Evolutionary conservation across 108 stramenopile species (phyloP).

Genomic region (Cyclotella atomus): DNA sequence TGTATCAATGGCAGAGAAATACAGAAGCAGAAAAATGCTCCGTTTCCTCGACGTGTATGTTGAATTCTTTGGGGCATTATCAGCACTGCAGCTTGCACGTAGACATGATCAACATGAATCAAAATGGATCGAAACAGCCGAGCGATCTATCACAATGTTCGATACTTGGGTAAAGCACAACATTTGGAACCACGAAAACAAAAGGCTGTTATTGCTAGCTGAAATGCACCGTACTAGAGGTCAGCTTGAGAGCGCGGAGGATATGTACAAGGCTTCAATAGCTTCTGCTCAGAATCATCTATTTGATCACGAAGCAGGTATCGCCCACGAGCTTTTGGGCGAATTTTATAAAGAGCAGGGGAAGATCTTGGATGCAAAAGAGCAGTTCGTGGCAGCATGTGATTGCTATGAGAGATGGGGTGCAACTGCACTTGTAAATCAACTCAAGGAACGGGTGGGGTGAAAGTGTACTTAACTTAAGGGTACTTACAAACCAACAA

Average conservation of each 20-base stretch:
- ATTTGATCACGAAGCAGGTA: conserved; percentile 21
- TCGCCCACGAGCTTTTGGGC: conserved; percentile 3
- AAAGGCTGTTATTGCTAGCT: conserved; percentile 7
- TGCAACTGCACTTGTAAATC: conserved; percentile 1
- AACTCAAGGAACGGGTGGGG: background rate
- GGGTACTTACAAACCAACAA: background rate
- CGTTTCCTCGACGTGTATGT: conserved; percentile 1
- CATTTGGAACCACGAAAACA: conserved; percentile 20
- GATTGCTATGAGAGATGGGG: conserved; percentile 16
- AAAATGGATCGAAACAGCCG: conserved; percentile 5
- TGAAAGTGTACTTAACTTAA: too few species aligned
- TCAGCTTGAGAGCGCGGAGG: conserved; percentile 4
- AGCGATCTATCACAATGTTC: background rate
- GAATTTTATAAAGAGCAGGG: background rate
- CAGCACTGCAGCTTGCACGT: conserved; percentile 4
- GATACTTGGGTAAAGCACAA: background rate
- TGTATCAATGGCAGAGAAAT: background rate
- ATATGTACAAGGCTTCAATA: conserved; percentile 14
- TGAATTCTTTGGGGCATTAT: background rate
- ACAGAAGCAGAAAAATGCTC: background rate
- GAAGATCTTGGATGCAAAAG: background rate
- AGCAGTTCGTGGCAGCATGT: background rate
- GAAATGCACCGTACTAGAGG: conserved; percentile 8
- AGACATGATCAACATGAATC: background rate
- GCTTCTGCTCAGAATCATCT: conserved; percentile 4